Evolutionary conservation across 176 grass and related monocot species (phyloP), one percentile per base, ranked within the genome.

Genomic region (Musa itinerans): DNA sequence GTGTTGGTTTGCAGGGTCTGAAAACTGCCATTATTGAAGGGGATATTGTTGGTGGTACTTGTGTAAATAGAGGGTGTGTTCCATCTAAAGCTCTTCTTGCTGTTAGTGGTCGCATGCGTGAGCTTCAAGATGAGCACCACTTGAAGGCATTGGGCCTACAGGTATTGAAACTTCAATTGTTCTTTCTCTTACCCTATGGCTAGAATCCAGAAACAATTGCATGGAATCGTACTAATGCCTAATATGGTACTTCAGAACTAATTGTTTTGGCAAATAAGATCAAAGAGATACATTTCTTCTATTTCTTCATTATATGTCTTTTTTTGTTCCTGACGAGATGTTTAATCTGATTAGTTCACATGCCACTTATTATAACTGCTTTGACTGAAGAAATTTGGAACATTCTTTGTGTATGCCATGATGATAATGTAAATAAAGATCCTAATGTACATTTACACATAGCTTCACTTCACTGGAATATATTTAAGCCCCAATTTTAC

Each of bases 11-110:
- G 25, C 76, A 93, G 96, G 96, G 96, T 68, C 55, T 99, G 71
- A 95, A 99, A 86, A 99, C 96, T 67, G 85, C 96, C 56, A 92
- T 99, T 74, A 92, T 99, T 59, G 90, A 99, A 85, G 96, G 91
- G 53, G 96, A 99, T 83, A 78, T 99, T 50, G 81, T 99, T 63
- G 91, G 96, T 20, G 96, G 92, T 15, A 96, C 92, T 62, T 96
- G 92, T 87, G 92, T 96, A 25, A 96, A 96, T 79, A 84, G 89
- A 85, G 89, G 92, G 26, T 96, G 92, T 79, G 92, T 96, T 69
- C 92, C 92, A 63, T 96, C 92, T 26, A 99, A 99, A 70, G 96
- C 88, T 16, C 90, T 99, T 56, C 92, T 99, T 78, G 95, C 95
- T 78, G 95, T 99, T 10, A 99, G 95, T 69, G 95, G 95, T 75